Evolutionary conservation across 371 early-diverging fungal species (phyloP).

Genomic region (Conidiobolus incongruus): DNA sequence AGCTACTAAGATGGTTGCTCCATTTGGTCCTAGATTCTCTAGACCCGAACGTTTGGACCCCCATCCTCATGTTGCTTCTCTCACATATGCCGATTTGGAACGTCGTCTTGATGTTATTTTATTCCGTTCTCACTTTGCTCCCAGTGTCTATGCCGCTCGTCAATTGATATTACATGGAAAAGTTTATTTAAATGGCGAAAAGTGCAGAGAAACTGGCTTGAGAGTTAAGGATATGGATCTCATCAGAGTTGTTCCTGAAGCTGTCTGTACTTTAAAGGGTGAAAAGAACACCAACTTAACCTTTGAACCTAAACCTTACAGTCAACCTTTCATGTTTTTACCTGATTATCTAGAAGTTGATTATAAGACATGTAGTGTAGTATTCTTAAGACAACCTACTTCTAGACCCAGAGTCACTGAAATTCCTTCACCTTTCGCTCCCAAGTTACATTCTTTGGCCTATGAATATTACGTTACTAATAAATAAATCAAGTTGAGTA

Average conservation of each 20-base stretch:
- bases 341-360: constrained; percentile 93
- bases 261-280: constrained; percentile 43
- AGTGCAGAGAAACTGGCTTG: constrained; percentile 2
- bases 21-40: no score
- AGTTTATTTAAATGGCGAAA: constrained; percentile 76
- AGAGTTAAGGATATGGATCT: constrained; percentile 76
- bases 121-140: constrained; percentile 76
- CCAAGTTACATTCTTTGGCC: constrained; percentile 70
- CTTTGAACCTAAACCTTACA: constrained; percentile 57
- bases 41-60: constrained; percentile 1
- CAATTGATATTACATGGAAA: constrained; percentile 63
- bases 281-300: constrained; percentile 10
- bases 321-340: constrained; percentile 88
- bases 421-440: constrained; percentile 83
- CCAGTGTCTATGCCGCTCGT: constrained; percentile 64
- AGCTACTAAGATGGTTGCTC: no score
- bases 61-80: constrained; percentile 56
- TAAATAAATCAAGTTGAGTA: no score
- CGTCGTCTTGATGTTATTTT: constrained; percentile 78
- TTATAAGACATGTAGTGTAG: constrained; percentile 73
- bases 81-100: constrained; percentile 77
- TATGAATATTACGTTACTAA: constrained; percentile 70
- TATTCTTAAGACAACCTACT: constrained; percentile 72
- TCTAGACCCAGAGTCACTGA: constrained; percentile 70
- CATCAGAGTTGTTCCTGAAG: constrained; percentile 53